Percentiles rank a stretch among this genome's conserved stretches.
Evolutionary conservation across 2,329 filamentous ascomycete genomes (phyloP).

Genomic region (Blumeriella jaapii): DNA sequence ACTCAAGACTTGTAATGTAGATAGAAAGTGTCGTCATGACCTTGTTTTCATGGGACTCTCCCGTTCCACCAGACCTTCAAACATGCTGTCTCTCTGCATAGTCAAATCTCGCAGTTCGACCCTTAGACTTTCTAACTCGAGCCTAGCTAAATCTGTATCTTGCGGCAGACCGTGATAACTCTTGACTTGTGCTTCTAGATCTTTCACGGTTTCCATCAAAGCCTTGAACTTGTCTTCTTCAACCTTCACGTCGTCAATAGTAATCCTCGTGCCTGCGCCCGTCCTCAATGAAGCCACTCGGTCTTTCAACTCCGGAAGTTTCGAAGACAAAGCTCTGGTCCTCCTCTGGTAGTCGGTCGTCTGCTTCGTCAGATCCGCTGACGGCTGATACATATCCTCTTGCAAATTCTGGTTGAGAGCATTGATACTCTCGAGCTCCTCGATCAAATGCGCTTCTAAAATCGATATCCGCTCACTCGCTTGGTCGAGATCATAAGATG

Average conservation of each 20-base stretch:
- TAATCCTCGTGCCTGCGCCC: conserved; percentile 26
- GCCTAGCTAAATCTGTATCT: conserved; percentile 54
- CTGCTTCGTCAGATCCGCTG: conserved; percentile 49
- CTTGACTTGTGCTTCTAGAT: conserved; percentile 49
- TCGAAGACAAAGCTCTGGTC: conserved; percentile 53
- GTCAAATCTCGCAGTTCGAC: conserved; percentile 50
- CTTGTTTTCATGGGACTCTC: conserved; percentile 40
- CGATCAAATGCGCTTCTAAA: conserved; percentile 44
- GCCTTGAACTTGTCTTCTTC: conserved; percentile 48
- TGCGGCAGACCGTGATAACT: conserved; percentile 63
- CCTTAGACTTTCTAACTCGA: conserved; percentile 58
- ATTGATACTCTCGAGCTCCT: conserved; percentile 34
- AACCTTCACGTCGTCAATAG: conserved; percentile 44
- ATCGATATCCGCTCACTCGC: conserved; percentile 40
- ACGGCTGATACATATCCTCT: conserved; percentile 38
- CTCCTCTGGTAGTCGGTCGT: conserved; percentile 65
- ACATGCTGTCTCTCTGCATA: conserved; percentile 56
- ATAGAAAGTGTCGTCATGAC: conserved; percentile 13
- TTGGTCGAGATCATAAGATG: conserved; percentile 42
- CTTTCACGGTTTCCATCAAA: conserved; percentile 45
- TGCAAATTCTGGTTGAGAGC: conserved; percentile 33
- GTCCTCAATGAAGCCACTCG: conserved; percentile 33
- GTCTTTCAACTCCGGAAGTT: conserved; percentile 56
- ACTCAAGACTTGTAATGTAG: conserved; percentile 5
- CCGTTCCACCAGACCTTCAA: conserved; percentile 59